Base-by-base conservation (phyloP, 2,329 filamentous ascomycete genomes). In the Colletotrichum plurivorum region DNA sequence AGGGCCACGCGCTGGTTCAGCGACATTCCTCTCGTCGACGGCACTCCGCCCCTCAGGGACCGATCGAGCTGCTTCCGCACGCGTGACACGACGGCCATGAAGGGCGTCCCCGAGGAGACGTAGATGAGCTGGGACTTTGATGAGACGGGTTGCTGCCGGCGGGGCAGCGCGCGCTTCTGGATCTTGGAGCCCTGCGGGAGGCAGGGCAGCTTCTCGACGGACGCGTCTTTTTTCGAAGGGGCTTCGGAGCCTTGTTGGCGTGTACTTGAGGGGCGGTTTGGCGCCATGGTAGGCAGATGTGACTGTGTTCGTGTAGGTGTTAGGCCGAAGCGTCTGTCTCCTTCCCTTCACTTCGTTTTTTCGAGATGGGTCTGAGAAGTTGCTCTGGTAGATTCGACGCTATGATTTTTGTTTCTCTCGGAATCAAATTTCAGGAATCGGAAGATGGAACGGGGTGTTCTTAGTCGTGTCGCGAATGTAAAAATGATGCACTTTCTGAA, bases 81-180 rank as follows among this genome's bases (percentile, higher is more conserved):
- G 58, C 92, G 90, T 74, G 89, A 89, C 13, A 93, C 85, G 5
- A 88, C 84, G 12, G 91, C 88, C 79, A 93, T 88, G 82, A 93
- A 93, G 7, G 90, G 89, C 0, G 91, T 90, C 45, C 83, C 83
- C 48, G 87, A 80, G 45, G 88, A 89, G 66, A 94, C 84, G 81
- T 94, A 93, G 78, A 94, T 84, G 69, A 87, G 76, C 53, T 78
- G 80, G 8, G 80, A 75, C 58, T 82, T 83, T 55, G 83, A 81
- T 20, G 84, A 82, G 15, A 78, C 76, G n/a, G 83, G 81, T 12
- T 78, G 75, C 61, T 82, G 81, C 7, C 75, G 79, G 70, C 81
- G 76, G 71, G 78, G 76, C 49, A 85, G 77, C 5, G 86, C 84
- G 9, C 85, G 84, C 73, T 87, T 87, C 59, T 83, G 83, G 71